Percentiles rank a stretch among this genome's conserved stretches.
phyloP scores from a whole-genome alignment of 768 basidiomycete species.

The Tulasnella sp. region DNA sequence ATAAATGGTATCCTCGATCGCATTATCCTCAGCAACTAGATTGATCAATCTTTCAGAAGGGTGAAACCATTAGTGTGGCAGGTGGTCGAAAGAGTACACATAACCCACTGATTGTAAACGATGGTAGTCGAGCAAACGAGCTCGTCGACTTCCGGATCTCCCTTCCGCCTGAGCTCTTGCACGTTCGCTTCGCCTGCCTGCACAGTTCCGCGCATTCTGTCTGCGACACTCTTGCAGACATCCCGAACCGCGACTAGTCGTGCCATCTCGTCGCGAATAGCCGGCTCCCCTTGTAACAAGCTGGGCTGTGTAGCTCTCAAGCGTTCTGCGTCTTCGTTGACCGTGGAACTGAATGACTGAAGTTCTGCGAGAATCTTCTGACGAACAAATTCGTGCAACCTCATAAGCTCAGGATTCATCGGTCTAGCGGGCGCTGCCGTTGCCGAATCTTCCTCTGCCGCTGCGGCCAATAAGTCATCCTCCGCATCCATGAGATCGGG shows the following conservation, averaged over 20 bases:
- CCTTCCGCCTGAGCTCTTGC: slow-evolving; percentile 71
- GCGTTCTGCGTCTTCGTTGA: slow-evolving; percentile 65
- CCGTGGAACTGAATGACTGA: slow-evolving; percentile 60
- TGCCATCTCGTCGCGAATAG: slow-evolving; percentile 94
- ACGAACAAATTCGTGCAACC: slow-evolving; percentile 72
- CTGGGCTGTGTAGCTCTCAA: slow-evolving; percentile 78
- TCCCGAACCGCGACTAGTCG: slow-evolving; percentile 88
- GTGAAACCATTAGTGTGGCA: background rate
- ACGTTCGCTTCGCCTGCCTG: slow-evolving; percentile 68
- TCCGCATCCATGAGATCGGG: slow-evolving; percentile 16
- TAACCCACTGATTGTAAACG: slow-evolving; percentile 89
- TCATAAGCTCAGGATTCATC: slow-evolving; percentile 84
- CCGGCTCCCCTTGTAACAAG: slow-evolving; percentile 84
- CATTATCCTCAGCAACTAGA: slow-evolving; percentile 98
- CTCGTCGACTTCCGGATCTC: slow-evolving; percentile 94
- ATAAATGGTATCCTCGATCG: slow-evolving; percentile 97
- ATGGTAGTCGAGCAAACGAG: slow-evolving; percentile 93
- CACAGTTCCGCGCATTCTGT: slow-evolving; percentile 61
- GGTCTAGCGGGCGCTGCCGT: slow-evolving; percentile 61
- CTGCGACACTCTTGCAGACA: slow-evolving; percentile 78
- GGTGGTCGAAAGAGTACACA: slow-evolving; percentile 28
- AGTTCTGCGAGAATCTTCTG: slow-evolving; percentile 69
- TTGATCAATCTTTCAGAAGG: slow-evolving; percentile 68
- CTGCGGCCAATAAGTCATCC: background rate
- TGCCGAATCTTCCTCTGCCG: background rate